Conservation (phyloP, 2,329 filamentous ascomycete genomes). For the Rhexocercosporidium sp. region DNA sequence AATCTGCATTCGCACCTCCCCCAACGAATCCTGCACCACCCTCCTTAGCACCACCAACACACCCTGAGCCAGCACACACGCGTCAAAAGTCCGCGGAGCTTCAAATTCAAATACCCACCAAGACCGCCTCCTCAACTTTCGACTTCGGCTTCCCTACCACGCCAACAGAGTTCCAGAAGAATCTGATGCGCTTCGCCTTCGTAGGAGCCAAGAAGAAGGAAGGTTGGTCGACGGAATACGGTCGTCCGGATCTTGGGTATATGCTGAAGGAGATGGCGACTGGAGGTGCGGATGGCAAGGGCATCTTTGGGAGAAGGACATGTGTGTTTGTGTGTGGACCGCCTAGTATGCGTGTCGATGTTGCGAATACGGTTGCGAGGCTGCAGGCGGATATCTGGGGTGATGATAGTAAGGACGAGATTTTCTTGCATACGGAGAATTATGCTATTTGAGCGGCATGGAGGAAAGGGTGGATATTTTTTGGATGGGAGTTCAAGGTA, state of each 20-base stretch:
- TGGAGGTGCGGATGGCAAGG: constrained; percentile 67
- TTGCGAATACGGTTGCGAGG: constrained; percentile 82
- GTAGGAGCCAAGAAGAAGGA: constrained; percentile 72
- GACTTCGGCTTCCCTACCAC: constrained; percentile 84
- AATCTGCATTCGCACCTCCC: constrained; percentile 15
- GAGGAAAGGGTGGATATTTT: background rate
- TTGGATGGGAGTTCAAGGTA: background rate
- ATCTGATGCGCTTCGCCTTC: constrained; percentile 88
- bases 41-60: constrained; percentile 19
- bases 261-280: constrained; percentile 84
- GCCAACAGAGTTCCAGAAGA: constrained; percentile 87
- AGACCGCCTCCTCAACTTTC: constrained; percentile 52
- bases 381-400: constrained; percentile 85
- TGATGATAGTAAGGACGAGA: constrained; percentile 80
- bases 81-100: constrained; percentile 35
- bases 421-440: constrained; percentile 94
- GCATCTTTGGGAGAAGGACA: constrained; percentile 77
- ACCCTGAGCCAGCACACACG: constrained; percentile 34
- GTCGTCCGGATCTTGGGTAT: constrained; percentile 83
- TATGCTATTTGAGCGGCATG: constrained; percentile 70
- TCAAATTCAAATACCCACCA: constrained; percentile 33
- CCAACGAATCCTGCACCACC: constrained; percentile 7
- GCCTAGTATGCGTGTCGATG: constrained; percentile 83
- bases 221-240: constrained; percentile 92
- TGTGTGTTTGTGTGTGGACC: constrained; percentile 95